These are phyloP conservation scores for Kodamaea derodonti DNA, from an alignment of 1,139 yeast species.

Conservation along the genomic window DNA sequence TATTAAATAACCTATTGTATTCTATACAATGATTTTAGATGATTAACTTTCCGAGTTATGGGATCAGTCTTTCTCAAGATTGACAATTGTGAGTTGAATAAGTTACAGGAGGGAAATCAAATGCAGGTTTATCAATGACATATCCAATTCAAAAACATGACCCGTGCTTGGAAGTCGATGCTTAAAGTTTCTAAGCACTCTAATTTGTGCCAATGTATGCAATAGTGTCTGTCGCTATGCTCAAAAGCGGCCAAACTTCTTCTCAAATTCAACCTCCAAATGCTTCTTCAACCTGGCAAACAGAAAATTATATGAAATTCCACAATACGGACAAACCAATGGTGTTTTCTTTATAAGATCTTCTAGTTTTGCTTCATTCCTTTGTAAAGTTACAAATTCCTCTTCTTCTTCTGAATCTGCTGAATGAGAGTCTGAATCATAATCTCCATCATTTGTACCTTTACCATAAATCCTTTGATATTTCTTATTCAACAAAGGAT, in stretches of 20 bases:
- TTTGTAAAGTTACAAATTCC: conserved; percentile 5
- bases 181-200: too few species aligned
- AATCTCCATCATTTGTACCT: conserved; percentile 9
- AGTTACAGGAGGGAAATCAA: too few species aligned
- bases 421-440: conserved; percentile 16
- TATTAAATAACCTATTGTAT: too few species aligned
- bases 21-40: too few species aligned
- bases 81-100: too few species aligned
- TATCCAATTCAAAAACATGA: too few species aligned
- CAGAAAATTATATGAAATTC: conserved; percentile 39
- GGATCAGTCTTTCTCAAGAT: too few species aligned
- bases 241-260: conserved; percentile 28
- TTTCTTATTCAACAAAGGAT: conserved; percentile 11
- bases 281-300: conserved; percentile 49
- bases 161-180: too few species aligned
- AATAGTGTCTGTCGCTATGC: too few species aligned
- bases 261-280: conserved; percentile 36
- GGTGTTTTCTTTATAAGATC: conserved; percentile 33
- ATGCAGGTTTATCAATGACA: too few species aligned
- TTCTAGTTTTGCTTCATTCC: conserved; percentile 17
- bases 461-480: conserved; percentile 5
- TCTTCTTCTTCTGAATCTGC: conserved; percentile 11
- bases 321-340: conserved; percentile 50
- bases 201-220: too few species aligned
- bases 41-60: too few species aligned